phyloP scores from a whole-genome alignment of 2,329 filamentous ascomycete species.

The Lasiodiplodia citricola region DNA sequence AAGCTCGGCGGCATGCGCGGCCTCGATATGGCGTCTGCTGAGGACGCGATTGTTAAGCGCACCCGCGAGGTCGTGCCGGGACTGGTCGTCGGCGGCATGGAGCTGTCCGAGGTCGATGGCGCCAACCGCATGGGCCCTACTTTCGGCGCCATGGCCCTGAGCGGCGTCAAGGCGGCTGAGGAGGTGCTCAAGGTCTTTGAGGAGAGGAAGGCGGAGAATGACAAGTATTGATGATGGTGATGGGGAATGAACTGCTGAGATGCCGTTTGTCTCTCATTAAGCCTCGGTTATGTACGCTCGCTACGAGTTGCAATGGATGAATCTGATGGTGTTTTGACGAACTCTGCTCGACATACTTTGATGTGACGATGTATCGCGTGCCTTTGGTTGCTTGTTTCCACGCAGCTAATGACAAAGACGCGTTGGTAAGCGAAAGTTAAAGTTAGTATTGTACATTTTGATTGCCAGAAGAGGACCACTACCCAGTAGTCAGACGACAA shows the following conservation, averaged over 20 bases:
- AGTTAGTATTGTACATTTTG: too few relatives aligned
- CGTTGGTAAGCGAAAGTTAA: too few relatives aligned
- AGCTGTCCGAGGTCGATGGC: constrained; percentile 86
- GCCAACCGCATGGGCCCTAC: constrained; percentile 92
- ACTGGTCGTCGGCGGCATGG: constrained; percentile 93
- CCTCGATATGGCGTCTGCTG: constrained; percentile 87
- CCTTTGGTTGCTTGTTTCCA: too few relatives aligned
- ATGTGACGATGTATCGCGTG: background rate
- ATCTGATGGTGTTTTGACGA: background rate
- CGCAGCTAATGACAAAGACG: too few relatives aligned
- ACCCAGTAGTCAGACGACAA: too few relatives aligned
- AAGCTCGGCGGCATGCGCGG: constrained; percentile 91
- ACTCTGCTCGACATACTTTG: background rate
- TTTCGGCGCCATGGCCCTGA: constrained; percentile 87
- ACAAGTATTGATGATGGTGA: constrained; percentile 33
- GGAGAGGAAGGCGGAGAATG: constrained; percentile 76
- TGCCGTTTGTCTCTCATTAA: background rate
- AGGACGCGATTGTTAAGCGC: constrained; percentile 92
- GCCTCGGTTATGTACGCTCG: background rate
- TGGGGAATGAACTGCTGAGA: too few relatives aligned
- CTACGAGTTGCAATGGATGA: constrained; percentile 1
- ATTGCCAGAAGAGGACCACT: too few relatives aligned
- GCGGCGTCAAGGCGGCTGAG: constrained; percentile 89
- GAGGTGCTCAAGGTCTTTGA: constrained; percentile 81
- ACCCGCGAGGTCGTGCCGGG: constrained; percentile 88